These are phyloP conservation scores for Aureobasidium melanogenum DNA, from an alignment of 2,329 filamentous ascomycete genomes.

Conservation along the genomic window DNA sequence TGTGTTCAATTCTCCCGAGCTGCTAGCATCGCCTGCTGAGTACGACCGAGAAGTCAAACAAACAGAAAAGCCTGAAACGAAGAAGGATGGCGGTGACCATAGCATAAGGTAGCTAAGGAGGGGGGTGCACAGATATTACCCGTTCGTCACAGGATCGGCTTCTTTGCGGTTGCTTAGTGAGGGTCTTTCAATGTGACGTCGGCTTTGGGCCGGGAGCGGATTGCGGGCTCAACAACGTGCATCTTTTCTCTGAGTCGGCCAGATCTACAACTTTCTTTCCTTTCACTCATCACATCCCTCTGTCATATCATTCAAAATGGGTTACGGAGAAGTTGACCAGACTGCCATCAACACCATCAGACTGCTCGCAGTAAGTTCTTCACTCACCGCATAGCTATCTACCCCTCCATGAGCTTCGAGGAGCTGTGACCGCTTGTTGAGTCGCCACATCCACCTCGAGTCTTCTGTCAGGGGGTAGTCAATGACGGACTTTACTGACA, in stretches of 20 bases:
- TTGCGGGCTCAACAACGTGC: no score
- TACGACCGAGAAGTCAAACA: background rate
- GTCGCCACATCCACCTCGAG: background rate
- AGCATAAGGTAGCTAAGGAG: no score
- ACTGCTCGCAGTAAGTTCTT: conserved; percentile 76
- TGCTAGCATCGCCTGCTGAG: background rate
- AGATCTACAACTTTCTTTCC: conserved; percentile 12
- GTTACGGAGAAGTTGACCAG: conserved; percentile 78
- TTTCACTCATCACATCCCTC: conserved; percentile 11
- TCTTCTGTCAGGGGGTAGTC: background rate
- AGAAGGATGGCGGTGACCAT: background rate
- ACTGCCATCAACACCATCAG: conserved; percentile 98
- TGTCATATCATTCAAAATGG: conserved; percentile 51
- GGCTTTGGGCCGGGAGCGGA: no score
- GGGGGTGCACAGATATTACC: no score
- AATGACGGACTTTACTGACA: background rate
- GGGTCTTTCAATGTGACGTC: background rate
- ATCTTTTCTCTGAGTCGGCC: background rate
- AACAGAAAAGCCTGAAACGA: background rate
- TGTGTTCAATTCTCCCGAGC: background rate
- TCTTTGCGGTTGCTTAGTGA: no score
- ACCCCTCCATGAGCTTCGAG: conserved; percentile 21
- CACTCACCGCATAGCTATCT: conserved; percentile 10
- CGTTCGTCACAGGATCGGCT: no score
- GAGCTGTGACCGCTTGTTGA: background rate